Evolutionary conservation across 164 flowering plant species (phyloP).

Genomic region (Dillenia suffruticosa): DNA sequence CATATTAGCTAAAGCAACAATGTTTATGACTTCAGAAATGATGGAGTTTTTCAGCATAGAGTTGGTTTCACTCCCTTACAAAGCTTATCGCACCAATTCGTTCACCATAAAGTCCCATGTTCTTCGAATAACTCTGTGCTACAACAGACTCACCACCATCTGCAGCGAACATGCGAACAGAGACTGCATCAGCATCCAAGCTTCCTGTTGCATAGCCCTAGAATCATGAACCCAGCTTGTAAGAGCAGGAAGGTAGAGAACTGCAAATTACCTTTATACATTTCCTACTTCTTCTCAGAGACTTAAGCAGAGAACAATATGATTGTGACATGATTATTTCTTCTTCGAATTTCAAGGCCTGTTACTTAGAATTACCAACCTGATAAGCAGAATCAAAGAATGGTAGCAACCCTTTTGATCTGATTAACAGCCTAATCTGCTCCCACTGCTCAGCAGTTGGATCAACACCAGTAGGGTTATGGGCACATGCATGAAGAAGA

Average conservation of each 20-base stretch:
- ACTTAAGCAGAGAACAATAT: no score
- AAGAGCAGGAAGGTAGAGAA: no score
- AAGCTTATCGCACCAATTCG: conserved; percentile 99
- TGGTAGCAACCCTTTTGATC: conserved; percentile 77
- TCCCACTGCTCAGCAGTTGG: conserved; percentile 95
- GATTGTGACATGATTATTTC: no score
- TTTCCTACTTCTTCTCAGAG: no score
- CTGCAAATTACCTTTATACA: no score
- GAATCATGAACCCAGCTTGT: background rate
- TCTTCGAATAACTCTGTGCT: conserved; percentile 99
- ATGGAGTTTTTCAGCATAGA: background rate
- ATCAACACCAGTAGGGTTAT: conserved; percentile 99
- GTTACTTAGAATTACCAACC: conserved; percentile 29
- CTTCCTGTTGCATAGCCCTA: conserved; percentile 99
- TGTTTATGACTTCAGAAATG: no score
- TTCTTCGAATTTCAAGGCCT: background rate
- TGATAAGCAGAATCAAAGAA: conserved; percentile 99
- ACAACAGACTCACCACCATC: conserved; percentile 94
- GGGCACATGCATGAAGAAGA: conserved; percentile 99
- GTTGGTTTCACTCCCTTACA: conserved; percentile 41
- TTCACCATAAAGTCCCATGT: conserved; percentile 98
- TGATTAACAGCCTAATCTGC: conserved; percentile 80
- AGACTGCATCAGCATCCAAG: conserved; percentile 87
- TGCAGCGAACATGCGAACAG: conserved; percentile 91
- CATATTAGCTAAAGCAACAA: no score